Evolutionary conservation across 805 yeast genomes (phyloP), one percentile per base, ranked within the genome.

Genomic region (Sugiyamaella smithiae): DNA sequence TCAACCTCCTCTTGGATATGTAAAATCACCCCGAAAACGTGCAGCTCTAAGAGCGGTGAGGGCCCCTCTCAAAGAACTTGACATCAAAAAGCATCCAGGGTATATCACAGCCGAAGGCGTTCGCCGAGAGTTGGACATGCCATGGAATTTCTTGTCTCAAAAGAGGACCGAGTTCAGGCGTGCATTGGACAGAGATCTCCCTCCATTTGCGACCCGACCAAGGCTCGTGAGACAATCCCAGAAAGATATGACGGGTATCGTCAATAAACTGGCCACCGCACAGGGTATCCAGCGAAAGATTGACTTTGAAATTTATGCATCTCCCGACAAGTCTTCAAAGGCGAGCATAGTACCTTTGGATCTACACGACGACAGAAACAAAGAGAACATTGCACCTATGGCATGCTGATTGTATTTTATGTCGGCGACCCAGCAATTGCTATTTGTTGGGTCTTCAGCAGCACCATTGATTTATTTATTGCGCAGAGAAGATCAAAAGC

Each of bases 251-350:
- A 40, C 20, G 12, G 31, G 31, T 4, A 16, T 40, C 11, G 24
- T 23, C 9, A 9, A 23, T 4, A 22, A 40, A 23, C 43, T 40
- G 28, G 25, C 24, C n/a, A 11, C 17, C 19, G 14, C 9, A 23
- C 14, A 9, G 14, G 3, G 24, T 23, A 16, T 5, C 8, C 11
- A n/a, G 24, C 16, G n/a, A 14, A 40, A 25, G 22, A 16, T 35
- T 16, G 43, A 23, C 20, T 40, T 40, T 23, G 43, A 40, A 17
- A 40, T 40, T 12, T 40, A 40, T 40, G 31, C 20, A 23, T 40
- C 43, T 5, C 43, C 43, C 11, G 17, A 19, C 4, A 23, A 19
- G 4, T 4, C 5, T 3, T 16, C 40, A n/a, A 29, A 29, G 14
- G 4, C 4, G 6, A 29, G 33, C 16, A 16, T 4, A 14, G 6